Evolutionary conservation across 2,329 filamentous ascomycete genomes (phyloP).

Genomic region (Colletotrichum acutatum): DNA sequence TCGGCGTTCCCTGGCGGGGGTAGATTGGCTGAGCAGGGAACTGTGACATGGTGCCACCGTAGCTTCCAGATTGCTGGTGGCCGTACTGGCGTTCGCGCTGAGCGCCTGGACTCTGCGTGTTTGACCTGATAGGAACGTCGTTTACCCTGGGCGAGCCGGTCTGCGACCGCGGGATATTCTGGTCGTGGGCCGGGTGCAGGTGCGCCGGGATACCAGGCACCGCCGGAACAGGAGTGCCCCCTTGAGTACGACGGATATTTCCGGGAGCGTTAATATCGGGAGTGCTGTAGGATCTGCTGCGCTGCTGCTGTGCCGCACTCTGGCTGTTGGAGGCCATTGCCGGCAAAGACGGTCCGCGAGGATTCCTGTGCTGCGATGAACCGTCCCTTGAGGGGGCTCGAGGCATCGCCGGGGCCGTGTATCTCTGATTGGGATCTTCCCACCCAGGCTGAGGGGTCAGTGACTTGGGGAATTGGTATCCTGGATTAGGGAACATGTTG

Average conservation of each 20-base stretch:
- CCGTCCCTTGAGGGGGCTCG: slow-evolving; percentile 84
- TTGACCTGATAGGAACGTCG: slow-evolving; percentile 73
- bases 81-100: slow-evolving; percentile 67
- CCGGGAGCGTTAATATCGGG: slow-evolving; percentile 87
- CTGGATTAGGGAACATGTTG: slow-evolving; percentile 71
- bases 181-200: slow-evolving; percentile 69
- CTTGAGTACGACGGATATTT: slow-evolving; percentile 66
- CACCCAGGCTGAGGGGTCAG: slow-evolving; percentile 74
- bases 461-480: slow-evolving; percentile 79
- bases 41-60: slow-evolving; percentile 64
- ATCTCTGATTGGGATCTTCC: slow-evolving; percentile 81
- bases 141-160: slow-evolving; percentile 80
- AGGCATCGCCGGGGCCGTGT: slow-evolving; percentile 88
- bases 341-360: slow-evolving; percentile 83
- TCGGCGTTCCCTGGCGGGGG: slow-evolving; percentile 57
- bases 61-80: slow-evolving; percentile 59
- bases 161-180: slow-evolving; percentile 79
- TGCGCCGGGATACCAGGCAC: slow-evolving; percentile 83
- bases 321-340: slow-evolving; percentile 71
- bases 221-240: slow-evolving; percentile 68
- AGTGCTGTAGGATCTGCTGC: slow-evolving; percentile 92
- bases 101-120: slow-evolving; percentile 76
- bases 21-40: slow-evolving; percentile 67
- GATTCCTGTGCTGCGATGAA: slow-evolving; percentile 72
- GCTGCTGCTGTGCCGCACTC: slow-evolving; percentile 71